These are phyloP conservation scores for Cicer chorassanicum DNA, from an alignment of 306 rosid species.

Conservation along the genomic window DNA sequence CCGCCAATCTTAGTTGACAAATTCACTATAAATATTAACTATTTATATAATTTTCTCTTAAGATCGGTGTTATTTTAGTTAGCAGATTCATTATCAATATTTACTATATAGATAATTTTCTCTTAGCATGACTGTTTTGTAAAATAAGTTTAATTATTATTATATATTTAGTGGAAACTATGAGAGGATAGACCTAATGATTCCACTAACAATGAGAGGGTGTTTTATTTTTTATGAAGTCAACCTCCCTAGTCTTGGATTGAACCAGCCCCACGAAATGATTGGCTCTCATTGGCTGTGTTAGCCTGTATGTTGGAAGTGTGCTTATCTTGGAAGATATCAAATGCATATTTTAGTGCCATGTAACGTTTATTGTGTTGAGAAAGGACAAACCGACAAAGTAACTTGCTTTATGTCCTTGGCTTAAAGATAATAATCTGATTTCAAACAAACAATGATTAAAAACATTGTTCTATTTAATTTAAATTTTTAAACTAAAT, in stretches of 20 bases:
- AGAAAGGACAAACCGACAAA: constrained; percentile 10
- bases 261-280: constrained; percentile 8
- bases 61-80: too few species aligned
- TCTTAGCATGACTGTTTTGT: constrained; percentile 16
- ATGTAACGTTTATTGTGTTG: constrained; percentile 11
- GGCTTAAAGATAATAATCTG: background rate
- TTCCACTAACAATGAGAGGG: constrained; percentile 6
- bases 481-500: too few species aligned
- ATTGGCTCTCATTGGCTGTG: constrained; percentile 16
- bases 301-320: background rate
- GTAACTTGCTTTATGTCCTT: background rate
- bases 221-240: background rate
- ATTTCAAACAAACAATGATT: too few species aligned
- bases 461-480: too few species aligned
- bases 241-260: background rate
- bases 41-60: too few species aligned
- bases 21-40: too few species aligned
- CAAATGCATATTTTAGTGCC: constrained; percentile 18
- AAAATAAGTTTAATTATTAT: background rate
- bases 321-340: background rate
- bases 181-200: constrained; percentile 1
- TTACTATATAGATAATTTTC: background rate
- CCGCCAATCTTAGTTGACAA: too few species aligned
- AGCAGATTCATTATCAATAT: constrained; percentile 28
- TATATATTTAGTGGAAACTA: constrained; percentile 24